Evolutionary conservation across 2,329 filamentous ascomycete genomes (phyloP).

Genomic region (Cercospora beticola): DNA sequence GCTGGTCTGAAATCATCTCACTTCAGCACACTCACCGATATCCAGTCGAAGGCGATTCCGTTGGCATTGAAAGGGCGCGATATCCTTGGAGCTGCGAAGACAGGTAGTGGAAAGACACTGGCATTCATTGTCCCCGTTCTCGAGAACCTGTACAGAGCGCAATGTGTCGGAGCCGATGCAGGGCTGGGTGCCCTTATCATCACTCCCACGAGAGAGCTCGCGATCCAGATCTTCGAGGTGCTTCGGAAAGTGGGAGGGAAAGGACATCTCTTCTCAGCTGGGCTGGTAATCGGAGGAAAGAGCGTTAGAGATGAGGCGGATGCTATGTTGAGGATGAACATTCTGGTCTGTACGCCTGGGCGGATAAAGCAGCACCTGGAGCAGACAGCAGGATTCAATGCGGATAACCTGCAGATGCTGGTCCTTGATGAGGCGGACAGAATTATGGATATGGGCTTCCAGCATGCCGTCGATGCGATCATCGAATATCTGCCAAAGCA

Average conservation of each 20-base stretch:
- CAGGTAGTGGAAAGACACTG: constrained; percentile 91
- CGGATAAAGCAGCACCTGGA: constrained; percentile 94
- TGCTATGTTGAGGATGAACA: constrained; percentile 87
- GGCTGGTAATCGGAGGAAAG: constrained; percentile 91
- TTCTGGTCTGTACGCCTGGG: constrained; percentile 90
- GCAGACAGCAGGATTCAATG: constrained; percentile 85
- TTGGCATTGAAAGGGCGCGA: constrained; percentile 81
- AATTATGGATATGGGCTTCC: constrained; percentile 97
- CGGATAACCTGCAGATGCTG: constrained; percentile 86
- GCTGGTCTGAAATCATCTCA: constrained; percentile 80
- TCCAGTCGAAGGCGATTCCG: constrained; percentile 87
- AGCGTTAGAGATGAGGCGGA: constrained; percentile 84
- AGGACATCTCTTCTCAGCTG: constrained; percentile 82
- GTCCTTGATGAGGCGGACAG: constrained; percentile 95
- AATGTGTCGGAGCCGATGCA: constrained; percentile 82
- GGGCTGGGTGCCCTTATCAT: constrained; percentile 90
- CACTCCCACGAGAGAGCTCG: constrained; percentile 89
- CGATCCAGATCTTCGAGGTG: constrained; percentile 95
- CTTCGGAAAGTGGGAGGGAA: constrained; percentile 84
- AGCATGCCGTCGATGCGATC: constrained; percentile 84
- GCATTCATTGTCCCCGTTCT: constrained; percentile 89
- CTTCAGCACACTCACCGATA: constrained; percentile 86
- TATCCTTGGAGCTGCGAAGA: constrained; percentile 92
- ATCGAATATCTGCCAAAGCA: constrained; percentile 83
- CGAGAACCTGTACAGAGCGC: constrained; percentile 84